phyloP scores from a whole-genome alignment of 2,329 filamentous ascomycete genomes.

The Phyllosticta citribraziliensis region DNA sequence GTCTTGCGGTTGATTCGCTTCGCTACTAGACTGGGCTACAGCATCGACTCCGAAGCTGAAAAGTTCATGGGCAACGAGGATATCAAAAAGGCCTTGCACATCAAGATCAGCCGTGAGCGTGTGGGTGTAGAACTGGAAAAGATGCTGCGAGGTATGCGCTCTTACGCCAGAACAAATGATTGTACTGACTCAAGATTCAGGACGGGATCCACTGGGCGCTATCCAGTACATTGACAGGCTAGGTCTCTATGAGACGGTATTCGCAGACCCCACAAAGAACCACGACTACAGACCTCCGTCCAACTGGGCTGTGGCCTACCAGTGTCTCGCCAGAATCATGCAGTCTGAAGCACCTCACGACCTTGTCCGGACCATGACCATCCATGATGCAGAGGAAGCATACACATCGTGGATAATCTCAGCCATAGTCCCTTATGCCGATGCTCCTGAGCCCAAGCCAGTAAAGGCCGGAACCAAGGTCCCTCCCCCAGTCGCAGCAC shows the following conservation, averaged over 20 bases:
- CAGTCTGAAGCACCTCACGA: neutral
- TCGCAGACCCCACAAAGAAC: slow-evolving; percentile 54
- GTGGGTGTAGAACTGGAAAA: slow-evolving; percentile 84
- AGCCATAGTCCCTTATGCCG: slow-evolving; percentile 65
- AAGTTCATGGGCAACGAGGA: slow-evolving; percentile 64
- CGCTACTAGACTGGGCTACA: slow-evolving; percentile 72
- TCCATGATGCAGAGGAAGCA: slow-evolving; percentile 53
- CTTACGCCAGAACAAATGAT: slow-evolving; percentile 34
- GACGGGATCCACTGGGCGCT: slow-evolving; percentile 50
- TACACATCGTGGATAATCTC: slow-evolving; percentile 70
- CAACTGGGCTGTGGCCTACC: slow-evolving; percentile 55
- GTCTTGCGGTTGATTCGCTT: slow-evolving; percentile 84
- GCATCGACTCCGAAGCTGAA: slow-evolving; percentile 61
- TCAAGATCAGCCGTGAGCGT: slow-evolving; percentile 88
- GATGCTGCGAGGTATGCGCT: slow-evolving; percentile 53
- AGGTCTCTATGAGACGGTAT: slow-evolving; percentile 61
- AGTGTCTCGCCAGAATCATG: slow-evolving; percentile 38
- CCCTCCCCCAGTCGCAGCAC: slow-evolving; percentile 49
- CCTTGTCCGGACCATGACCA: slow-evolving; percentile 32
- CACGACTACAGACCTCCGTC: slow-evolving; percentile 48
- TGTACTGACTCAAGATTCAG: slow-evolving; percentile 22
- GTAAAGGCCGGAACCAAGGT: slow-evolving; percentile 39
- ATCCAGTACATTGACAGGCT: slow-evolving; percentile 58
- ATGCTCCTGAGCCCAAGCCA: slow-evolving; percentile 28
- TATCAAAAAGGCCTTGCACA: slow-evolving; percentile 68